These are phyloP conservation scores for Kappamyces sp. DNA, from an alignment of 192 early-diverging fungal genomes.

Conservation along the genomic window DNA sequence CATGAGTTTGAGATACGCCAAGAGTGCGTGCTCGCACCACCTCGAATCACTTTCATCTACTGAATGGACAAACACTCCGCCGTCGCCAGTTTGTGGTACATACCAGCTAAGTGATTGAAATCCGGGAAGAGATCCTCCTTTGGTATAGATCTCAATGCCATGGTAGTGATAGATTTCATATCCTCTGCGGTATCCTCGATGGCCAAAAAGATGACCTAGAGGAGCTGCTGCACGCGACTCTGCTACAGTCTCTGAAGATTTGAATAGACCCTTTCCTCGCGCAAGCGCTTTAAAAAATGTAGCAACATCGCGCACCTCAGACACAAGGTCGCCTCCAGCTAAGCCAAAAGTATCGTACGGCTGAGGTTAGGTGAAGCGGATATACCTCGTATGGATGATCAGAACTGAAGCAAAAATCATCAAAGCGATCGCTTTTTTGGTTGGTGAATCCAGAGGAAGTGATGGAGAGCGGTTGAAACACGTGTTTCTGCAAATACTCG, in stretches of 20 bases:
- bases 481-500: constrained; percentile 4
- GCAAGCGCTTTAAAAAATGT: constrained; percentile 1
- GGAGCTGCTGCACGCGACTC: not conserved
- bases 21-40: too few relatives aligned
- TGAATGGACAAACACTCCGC: constrained; percentile 11
- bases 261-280: not conserved
- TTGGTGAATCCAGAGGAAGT: constrained; percentile 10
- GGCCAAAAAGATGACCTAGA: not conserved
- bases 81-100: constrained; percentile 12
- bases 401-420: constrained; percentile 3
- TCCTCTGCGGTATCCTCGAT: constrained; percentile 8
- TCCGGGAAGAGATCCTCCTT: constrained; percentile 3
- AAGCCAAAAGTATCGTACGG: not conserved
- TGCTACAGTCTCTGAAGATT: not conserved
- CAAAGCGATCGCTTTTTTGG: constrained; percentile 1
- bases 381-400: too few relatives aligned
- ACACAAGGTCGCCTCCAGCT: constrained; percentile 5
- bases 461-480: not conserved
- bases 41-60: too few relatives aligned
- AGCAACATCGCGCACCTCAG: not conserved
- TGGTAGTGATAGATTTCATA: constrained; percentile 3
- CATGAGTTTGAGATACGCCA: too few relatives aligned
- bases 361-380: not conserved
- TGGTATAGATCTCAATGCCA: constrained; percentile 7
- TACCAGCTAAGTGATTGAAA: constrained; percentile 5